Evolutionary conservation across 345 rosid species (phyloP).

Genomic region (Linum tenue): DNA sequence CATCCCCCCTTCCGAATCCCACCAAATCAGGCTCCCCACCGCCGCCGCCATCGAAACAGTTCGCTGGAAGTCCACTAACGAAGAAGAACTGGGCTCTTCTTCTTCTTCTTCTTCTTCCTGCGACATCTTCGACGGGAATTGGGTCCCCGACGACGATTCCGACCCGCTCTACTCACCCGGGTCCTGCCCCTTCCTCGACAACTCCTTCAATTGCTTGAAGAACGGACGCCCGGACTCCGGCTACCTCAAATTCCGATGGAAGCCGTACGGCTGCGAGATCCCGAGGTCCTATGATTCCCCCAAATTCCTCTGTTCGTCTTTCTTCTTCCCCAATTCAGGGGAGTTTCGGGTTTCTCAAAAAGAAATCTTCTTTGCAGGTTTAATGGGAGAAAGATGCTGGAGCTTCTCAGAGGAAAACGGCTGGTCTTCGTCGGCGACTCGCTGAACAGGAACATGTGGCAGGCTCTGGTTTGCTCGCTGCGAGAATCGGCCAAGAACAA

Average conservation of each 20-base stretch:
- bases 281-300: constrained; percentile 32
- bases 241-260: constrained; percentile 41
- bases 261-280: constrained; percentile 45
- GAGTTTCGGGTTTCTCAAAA: background rate
- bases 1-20: constrained; percentile 31
- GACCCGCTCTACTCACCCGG: constrained; percentile 44
- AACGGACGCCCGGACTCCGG: constrained; percentile 44
- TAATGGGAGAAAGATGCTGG: constrained; percentile 47
- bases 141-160: constrained; percentile 42
- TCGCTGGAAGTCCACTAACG: constrained; percentile 18
- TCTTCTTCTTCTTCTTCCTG: constrained; percentile 38
- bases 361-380: constrained; percentile 26
- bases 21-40: constrained; percentile 28
- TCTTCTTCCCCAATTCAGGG: background rate
- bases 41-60: constrained; percentile 24
- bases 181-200: constrained; percentile 50
- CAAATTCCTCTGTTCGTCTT: background rate
- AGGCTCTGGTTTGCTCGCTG: constrained; percentile 51
- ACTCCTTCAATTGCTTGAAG: constrained; percentile 49
- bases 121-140: constrained; percentile 49
- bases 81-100: constrained; percentile 10
- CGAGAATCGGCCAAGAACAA: constrained; percentile 48
- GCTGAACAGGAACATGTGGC: constrained; percentile 70
- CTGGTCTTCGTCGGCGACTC: constrained; percentile 67
- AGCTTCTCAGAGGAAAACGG: constrained; percentile 49